Conservation (phyloP, 495 filamentous ascomycete genomes). For the Astrothelium macrocarpum region DNA sequence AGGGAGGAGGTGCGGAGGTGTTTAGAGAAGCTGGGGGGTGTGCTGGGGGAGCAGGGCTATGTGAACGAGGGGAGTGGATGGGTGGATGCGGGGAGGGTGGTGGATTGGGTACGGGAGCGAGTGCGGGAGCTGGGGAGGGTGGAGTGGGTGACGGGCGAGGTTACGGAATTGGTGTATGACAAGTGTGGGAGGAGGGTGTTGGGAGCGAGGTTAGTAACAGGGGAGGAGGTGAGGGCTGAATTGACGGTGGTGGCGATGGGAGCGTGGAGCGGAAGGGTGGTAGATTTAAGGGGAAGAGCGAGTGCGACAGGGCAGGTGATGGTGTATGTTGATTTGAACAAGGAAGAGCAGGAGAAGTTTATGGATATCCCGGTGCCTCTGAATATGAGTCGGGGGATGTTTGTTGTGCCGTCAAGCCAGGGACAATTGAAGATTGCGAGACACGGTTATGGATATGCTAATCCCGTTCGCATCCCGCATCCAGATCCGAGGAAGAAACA, state of each 20-base stretch:
- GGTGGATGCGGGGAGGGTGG: slow-evolving; percentile 69
- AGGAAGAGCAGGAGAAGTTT: slow-evolving; percentile 55
- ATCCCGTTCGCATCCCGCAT: slow-evolving; percentile 43
- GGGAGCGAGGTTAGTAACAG: slow-evolving; percentile 48
- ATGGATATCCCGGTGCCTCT: slow-evolving; percentile 62
- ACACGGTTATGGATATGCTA: slow-evolving; percentile 74
- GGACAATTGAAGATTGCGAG: slow-evolving; percentile 70
- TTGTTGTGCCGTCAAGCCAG: slow-evolving; percentile 67
- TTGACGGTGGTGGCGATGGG: slow-evolving; percentile 75
- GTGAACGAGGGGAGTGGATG: slow-evolving; percentile 73
- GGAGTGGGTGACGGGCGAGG: slow-evolving; percentile 52
- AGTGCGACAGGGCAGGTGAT: slow-evolving; percentile 73
- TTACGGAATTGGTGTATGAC: slow-evolving; percentile 41
- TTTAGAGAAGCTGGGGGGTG: slow-evolving; percentile 34
- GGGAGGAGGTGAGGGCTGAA: slow-evolving; percentile 50
- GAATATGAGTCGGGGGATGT: slow-evolving; percentile 71
- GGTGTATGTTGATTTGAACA: slow-evolving; percentile 61
- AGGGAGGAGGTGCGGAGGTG: background rate
- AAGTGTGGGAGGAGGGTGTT: slow-evolving; percentile 23
- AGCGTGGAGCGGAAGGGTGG: slow-evolving; percentile 67
- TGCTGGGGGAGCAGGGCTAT: slow-evolving; percentile 61
- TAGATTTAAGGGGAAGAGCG: slow-evolving; percentile 69
- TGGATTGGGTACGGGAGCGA: slow-evolving; percentile 47
- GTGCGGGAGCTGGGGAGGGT: slow-evolving; percentile 52
- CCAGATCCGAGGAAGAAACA: slow-evolving; percentile 7